Evolutionary conservation across 805 yeast genomes (phyloP), one percentile per base, ranked within the genome.

Genomic region (Maudiozyma serrabonitensis): DNA sequence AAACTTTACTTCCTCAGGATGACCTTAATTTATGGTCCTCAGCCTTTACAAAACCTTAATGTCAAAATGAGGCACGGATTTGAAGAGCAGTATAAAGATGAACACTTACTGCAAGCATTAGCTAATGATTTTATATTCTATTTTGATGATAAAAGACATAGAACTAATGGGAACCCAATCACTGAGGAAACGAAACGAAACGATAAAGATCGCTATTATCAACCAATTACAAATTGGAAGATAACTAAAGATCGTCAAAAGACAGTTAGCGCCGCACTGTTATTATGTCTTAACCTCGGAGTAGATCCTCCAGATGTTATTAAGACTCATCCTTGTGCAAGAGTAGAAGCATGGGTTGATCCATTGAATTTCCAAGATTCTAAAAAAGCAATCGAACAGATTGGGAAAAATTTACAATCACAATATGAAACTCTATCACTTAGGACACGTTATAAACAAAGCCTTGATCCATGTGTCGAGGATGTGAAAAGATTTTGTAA

Each of bases 231-330:
- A 2, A 97, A 91, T 62, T 93, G 99, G 99, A 85, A 95, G 55
- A 77, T 82, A 31, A 85, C 88, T 75, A 81, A 84, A 52, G 96
- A 89, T 56, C 78, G 96, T 42, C 95, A 86, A 61, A 86, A 90
- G 62, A 93, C 99, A 1, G 88, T 90, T 12, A 82, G 87, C 48
- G 99, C 97, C 0, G 97, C 96, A 15, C 71, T 93, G 8, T 89
- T 93, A 46, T 70, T 93, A 45, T 93, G 99, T 66, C 71, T 93
- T 38, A 93, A 93, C 62, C 68, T 91, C 25, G 97, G 98, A 8
- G 96, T 93, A 1, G 98, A 91, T 57, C 99, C 99, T 2, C 99
- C 99, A 0, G 99, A 93, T 67, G 81, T 90, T 26, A 80, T 87
- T 62, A 87, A 89, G 63, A 88, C 97, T 0, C 88, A 86, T 53